These are phyloP conservation scores for Penicillium sp. DNA, from an alignment of 2,329 filamentous ascomycete species.

Conservation along the genomic window DNA sequence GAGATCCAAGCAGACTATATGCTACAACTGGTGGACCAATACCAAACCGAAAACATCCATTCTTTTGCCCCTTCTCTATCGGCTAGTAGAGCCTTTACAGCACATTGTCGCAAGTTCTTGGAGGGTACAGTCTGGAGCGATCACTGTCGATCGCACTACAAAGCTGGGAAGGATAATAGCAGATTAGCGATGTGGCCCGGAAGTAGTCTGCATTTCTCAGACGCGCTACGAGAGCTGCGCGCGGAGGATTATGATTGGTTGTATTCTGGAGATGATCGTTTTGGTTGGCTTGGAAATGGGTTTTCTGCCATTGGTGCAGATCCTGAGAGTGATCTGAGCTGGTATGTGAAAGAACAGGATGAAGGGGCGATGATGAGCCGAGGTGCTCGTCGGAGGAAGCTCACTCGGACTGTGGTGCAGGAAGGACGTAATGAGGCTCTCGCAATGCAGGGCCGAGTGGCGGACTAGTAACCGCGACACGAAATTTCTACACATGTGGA, in stretches of 20 bases:
- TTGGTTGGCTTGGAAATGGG: conserved; percentile 23
- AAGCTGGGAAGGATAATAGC: conserved; percentile 28
- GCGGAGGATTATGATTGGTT: conserved; percentile 24
- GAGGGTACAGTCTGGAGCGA: conserved; percentile 37
- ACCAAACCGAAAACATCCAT: conserved; percentile 18
- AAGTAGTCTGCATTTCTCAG: conserved; percentile 23
- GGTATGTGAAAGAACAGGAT: too few species aligned
- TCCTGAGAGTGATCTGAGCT: too few species aligned
- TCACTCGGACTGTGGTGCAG: too few species aligned
- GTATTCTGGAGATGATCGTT: conserved; percentile 15
- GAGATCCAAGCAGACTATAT: conserved; percentile 46
- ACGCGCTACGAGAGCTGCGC: conserved; percentile 17
- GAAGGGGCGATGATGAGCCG: too few species aligned
- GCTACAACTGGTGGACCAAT: conserved; percentile 38
- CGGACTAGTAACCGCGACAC: too few species aligned
- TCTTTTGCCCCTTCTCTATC: conserved; percentile 19
- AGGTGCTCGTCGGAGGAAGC: too few species aligned
- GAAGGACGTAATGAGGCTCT: too few species aligned
- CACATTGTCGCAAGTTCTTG: conserved; percentile 36
- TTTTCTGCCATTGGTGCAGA: neutral
- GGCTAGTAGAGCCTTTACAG: conserved; percentile 36
- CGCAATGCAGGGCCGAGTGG: too few species aligned
- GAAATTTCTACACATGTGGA: too few species aligned
- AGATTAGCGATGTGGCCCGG: conserved; percentile 24
- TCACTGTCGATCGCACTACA: conserved; percentile 39